A percentile compares a stretch with the other conserved stretches of the same genome.
Evolutionary conservation across 257 asterid species (phyloP).

Genomic region (Solanum tarapatanum): DNA sequence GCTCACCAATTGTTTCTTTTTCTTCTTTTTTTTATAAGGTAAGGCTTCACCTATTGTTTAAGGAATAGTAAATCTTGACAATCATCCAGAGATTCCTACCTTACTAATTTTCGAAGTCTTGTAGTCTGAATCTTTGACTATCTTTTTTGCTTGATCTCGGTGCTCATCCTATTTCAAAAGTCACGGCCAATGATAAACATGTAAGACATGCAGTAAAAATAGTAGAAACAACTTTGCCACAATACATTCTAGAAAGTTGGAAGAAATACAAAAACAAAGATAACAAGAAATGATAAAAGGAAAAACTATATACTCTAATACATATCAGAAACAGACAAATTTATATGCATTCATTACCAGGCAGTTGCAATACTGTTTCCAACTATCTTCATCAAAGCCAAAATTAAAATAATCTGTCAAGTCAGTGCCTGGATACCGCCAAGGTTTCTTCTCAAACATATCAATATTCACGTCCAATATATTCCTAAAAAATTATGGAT

Average conservation of each 20-base stretch:
- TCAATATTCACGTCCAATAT: constrained; percentile 24
- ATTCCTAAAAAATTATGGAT: constrained; percentile 15
- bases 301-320: neutral
- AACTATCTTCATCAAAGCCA: constrained; percentile 30
- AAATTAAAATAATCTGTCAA: constrained; percentile 35
- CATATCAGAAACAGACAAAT: neutral
- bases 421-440: constrained; percentile 26
- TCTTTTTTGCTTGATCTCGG: constrained; percentile 1
- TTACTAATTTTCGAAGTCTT: neutral
- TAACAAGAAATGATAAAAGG: neutral
- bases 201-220: neutral
- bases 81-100: neutral
- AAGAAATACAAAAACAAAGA: neutral
- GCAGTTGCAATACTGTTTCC: constrained; percentile 23
- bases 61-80: neutral
- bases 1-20: neutral
- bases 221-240: neutral
- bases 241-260: neutral
- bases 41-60: neutral
- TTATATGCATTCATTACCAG: constrained; percentile 13
- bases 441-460: constrained; percentile 21
- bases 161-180: constrained; percentile 12
- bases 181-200: neutral
- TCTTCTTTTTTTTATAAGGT: neutral
- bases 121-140: neutral